These are phyloP conservation scores for Mycena sanguinolenta DNA, from an alignment of 768 basidiomycete species.

Conservation along the genomic window DNA sequence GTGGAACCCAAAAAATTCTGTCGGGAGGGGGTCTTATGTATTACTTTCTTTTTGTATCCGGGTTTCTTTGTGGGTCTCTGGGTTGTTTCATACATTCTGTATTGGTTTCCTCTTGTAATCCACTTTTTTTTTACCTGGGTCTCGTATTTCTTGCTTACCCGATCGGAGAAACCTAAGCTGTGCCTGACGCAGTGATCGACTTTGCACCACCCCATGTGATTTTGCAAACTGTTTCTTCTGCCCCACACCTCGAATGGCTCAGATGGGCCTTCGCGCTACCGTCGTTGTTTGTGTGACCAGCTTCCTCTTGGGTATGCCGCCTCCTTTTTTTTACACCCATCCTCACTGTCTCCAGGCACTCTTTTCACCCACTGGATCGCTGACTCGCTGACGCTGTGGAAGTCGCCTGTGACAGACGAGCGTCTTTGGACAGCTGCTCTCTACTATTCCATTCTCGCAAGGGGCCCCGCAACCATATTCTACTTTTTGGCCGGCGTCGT, in stretches of 20 bases:
- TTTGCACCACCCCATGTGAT: not conserved
- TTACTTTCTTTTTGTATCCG: too few species aligned
- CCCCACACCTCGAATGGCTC: not conserved
- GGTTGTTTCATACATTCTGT: too few species aligned
- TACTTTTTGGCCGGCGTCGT: conserved; percentile 72
- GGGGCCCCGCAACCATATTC: conserved; percentile 67
- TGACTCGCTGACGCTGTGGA: conserved; percentile 93
- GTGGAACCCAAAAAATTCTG: too few species aligned
- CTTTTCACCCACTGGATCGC: conserved; percentile 94
- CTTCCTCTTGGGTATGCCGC: conserved; percentile 77
- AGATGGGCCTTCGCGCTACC: conserved; percentile 49
- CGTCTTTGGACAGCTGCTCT: conserved; percentile 86
- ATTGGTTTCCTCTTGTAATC: too few species aligned
- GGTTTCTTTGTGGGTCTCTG: too few species aligned
- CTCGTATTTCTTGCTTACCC: too few species aligned
- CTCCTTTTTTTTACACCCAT: conserved; percentile 12
- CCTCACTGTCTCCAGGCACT: conserved; percentile 63
- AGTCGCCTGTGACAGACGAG: conserved; percentile 87
- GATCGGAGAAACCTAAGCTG: too few species aligned
- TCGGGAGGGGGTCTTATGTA: too few species aligned
- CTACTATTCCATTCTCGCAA: conserved; percentile 85
- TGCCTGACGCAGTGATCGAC: too few species aligned
- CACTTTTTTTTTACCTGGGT: too few species aligned
- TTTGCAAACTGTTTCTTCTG: not conserved
- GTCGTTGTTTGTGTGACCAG: conserved; percentile 84